Percentiles rank a stretch among this genome's conserved stretches.
These are phyloP conservation scores for Poronia punctata DNA, from an alignment of 495 filamentous ascomycete genomes.

Conservation along the genomic window DNA sequence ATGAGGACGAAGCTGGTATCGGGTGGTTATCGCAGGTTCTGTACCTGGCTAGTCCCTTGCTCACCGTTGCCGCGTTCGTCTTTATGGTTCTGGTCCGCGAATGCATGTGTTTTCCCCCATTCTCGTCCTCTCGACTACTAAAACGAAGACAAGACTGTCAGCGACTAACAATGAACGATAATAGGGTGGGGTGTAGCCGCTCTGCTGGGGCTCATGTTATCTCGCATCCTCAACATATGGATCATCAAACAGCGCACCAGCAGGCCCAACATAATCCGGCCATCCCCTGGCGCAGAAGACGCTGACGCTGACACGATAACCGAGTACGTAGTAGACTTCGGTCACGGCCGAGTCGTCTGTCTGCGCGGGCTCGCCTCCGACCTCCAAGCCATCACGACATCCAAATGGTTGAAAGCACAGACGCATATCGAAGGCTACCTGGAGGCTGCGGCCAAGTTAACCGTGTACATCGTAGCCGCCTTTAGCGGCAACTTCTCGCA, in stretches of 20 bases:
- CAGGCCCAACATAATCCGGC: constrained; percentile 9
- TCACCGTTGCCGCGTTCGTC: constrained; percentile 35
- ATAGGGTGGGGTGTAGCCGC: constrained; percentile 42
- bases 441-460: constrained; percentile 40
- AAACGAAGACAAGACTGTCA: not conserved
- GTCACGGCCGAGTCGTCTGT: constrained; percentile 29
- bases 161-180: not conserved
- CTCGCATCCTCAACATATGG: constrained; percentile 48
- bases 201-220: constrained; percentile 40
- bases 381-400: constrained; percentile 50
- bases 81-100: constrained; percentile 39
- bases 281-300: not conserved
- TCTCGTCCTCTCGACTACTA: not conserved
- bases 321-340: constrained; percentile 28
- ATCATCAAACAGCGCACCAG: constrained; percentile 44
- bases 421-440: constrained; percentile 43
- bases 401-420: constrained; percentile 48
- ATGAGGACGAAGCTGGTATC: constrained; percentile 22
- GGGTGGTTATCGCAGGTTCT: constrained; percentile 36
- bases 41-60: constrained; percentile 36
- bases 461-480: constrained; percentile 48
- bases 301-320: constrained; percentile 17
- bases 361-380: constrained; percentile 48
- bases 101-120: constrained; percentile 22
- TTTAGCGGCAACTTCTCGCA: constrained; percentile 44